Evolutionary conservation across 2,329 filamentous ascomycete species (phyloP).

Genomic region (Penicillium sp.): DNA sequence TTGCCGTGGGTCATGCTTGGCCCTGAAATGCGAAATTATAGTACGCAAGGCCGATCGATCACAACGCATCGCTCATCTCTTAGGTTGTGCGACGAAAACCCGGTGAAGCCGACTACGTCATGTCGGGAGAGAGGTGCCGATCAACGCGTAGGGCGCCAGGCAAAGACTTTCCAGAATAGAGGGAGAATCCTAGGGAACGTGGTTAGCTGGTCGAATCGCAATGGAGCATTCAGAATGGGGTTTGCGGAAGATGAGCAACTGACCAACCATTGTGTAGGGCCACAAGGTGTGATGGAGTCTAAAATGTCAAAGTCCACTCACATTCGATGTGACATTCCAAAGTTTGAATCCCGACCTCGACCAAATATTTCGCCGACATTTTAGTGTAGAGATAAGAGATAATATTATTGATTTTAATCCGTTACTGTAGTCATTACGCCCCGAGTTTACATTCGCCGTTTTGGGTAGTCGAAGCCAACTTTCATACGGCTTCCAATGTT

Average conservation of each 20-base stretch:
- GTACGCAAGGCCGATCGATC: not conserved
- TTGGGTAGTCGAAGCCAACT: too few species aligned
- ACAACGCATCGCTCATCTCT: not conserved
- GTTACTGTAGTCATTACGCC: too few species aligned
- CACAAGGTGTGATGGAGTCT: not conserved
- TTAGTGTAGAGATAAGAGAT: too few species aligned
- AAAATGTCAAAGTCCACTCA: not conserved
- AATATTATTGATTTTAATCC: too few species aligned
- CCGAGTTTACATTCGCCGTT: too few species aligned
- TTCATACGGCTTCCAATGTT: too few species aligned
- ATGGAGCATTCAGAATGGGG: not conserved
- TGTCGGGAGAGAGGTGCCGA: slow-evolving; percentile 6
- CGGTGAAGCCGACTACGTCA: slow-evolving; percentile 7
- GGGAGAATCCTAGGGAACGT: not conserved
- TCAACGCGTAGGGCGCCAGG: not conserved
- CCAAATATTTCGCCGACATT: not conserved
- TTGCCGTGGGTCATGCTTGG: not conserved
- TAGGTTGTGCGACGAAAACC: not conserved
- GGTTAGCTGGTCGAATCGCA: not conserved
- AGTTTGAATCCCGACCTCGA: too few species aligned
- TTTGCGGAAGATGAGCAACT: not conserved
- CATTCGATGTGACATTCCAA: not conserved
- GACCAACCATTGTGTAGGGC: not conserved
- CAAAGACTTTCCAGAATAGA: not conserved
- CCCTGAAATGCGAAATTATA: not conserved